phyloP scores from a whole-genome alignment of 2,329 filamentous ascomycete genomes.

The Arachnomyces sp. region DNA sequence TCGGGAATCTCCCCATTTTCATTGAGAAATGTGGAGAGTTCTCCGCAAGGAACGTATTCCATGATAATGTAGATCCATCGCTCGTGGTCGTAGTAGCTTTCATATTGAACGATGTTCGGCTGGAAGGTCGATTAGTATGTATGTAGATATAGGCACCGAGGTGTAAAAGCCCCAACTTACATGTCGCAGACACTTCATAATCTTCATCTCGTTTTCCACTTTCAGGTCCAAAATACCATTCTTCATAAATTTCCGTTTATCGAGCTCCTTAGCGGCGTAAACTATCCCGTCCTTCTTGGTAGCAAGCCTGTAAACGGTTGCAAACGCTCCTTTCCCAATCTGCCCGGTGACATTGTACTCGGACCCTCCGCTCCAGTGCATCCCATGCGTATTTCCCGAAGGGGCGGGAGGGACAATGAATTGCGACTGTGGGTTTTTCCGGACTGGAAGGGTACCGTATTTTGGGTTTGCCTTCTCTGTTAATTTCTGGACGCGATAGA shows the following conservation, averaged over 20 bases:
- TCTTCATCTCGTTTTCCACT: slow-evolving; percentile 93
- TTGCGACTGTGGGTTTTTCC: background rate
- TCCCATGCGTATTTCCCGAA: slow-evolving; percentile 44
- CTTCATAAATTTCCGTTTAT: slow-evolving; percentile 88
- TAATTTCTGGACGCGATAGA: slow-evolving; percentile 34
- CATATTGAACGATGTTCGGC: slow-evolving; percentile 84
- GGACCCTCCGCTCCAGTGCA: slow-evolving; percentile 73
- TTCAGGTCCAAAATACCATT: slow-evolving; percentile 83
- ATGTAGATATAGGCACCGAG: background rate
- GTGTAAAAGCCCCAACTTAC: slow-evolving; percentile 42
- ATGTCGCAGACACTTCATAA: slow-evolving; percentile 80
- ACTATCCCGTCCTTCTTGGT: slow-evolving; percentile 74
- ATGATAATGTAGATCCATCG: slow-evolving; percentile 90
- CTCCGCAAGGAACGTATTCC: slow-evolving; percentile 79
- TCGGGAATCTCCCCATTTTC: slow-evolving; percentile 58
- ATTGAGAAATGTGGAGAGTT: slow-evolving; percentile 66
- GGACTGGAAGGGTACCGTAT: background rate
- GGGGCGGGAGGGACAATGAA: slow-evolving; percentile 8
- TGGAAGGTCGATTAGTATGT: slow-evolving; percentile 25
- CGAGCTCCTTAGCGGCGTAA: slow-evolving; percentile 88
- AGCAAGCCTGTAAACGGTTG: slow-evolving; percentile 83
- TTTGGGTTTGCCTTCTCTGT: slow-evolving; percentile 7
- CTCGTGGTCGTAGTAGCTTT: slow-evolving; percentile 77
- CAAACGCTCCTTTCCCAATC: slow-evolving; percentile 91
- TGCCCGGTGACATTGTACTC: slow-evolving; percentile 75